A percentile compares a stretch with the other conserved stretches of the same genome.
Evolutionary conservation across 2,329 filamentous ascomycete genomes (phyloP).

Genomic region (Scedosporium aurantiacum): DNA sequence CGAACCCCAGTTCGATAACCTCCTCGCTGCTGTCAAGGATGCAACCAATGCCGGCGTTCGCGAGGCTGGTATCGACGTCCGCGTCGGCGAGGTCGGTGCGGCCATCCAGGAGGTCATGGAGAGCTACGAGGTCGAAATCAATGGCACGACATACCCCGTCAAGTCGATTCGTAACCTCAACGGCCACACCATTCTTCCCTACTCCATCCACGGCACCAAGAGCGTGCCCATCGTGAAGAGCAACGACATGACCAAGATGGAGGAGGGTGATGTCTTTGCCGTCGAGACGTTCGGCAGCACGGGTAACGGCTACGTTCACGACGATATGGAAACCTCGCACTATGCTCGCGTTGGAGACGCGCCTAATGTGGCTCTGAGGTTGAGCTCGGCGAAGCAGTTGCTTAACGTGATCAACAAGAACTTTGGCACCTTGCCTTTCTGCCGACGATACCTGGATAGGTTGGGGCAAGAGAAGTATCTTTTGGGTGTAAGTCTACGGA

Average conservation of each 20-base stretch:
- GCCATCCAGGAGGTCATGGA: slow-evolving; percentile 69
- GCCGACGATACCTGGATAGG: slow-evolving; percentile 71
- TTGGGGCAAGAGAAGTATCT: slow-evolving; percentile 85
- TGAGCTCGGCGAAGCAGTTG: slow-evolving; percentile 67
- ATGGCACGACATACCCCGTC: slow-evolving; percentile 55
- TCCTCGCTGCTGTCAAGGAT: slow-evolving; percentile 61
- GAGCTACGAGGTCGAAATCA: slow-evolving; percentile 62
- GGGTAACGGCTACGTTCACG: slow-evolving; percentile 60
- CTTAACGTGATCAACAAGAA: slow-evolving; percentile 81
- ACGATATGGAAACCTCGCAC: slow-evolving; percentile 72
- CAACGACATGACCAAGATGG: slow-evolving; percentile 70
- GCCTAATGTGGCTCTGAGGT: slow-evolving; percentile 43
- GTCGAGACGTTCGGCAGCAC: slow-evolving; percentile 78
- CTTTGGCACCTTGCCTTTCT: slow-evolving; percentile 78
- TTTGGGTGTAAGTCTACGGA: slow-evolving; percentile 49
- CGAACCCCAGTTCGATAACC: slow-evolving; percentile 62
- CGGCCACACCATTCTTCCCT: slow-evolving; percentile 66
- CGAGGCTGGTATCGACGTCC: slow-evolving; percentile 70
- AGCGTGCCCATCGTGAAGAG: slow-evolving; percentile 72
- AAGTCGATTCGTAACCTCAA: slow-evolving; percentile 64
- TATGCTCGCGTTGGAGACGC: slow-evolving; percentile 63
- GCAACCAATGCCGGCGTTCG: slow-evolving; percentile 77
- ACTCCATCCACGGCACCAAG: slow-evolving; percentile 69
- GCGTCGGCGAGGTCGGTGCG: slow-evolving; percentile 61
- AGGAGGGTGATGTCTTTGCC: slow-evolving; percentile 72